Conservation (phyloP, 805 yeast genomes). For the Priceomyces haplophilus region DNA sequence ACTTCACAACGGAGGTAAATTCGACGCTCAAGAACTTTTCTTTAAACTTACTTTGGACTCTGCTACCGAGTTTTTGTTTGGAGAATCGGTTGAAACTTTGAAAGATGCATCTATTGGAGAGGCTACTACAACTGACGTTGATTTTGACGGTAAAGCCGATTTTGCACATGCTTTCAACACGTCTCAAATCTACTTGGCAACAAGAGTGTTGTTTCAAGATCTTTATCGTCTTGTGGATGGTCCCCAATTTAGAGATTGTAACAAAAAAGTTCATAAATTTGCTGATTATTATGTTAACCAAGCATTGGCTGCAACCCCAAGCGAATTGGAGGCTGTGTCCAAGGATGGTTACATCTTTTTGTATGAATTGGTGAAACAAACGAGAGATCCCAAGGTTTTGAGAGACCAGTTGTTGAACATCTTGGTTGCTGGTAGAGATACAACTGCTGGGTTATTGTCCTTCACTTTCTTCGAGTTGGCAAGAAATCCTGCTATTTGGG, state of each 20-base stretch:
- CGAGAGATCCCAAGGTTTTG: constrained; percentile 44
- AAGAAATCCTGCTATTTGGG: constrained; percentile 37
- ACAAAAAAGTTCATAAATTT: constrained; percentile 29
- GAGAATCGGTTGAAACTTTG: constrained; percentile 32
- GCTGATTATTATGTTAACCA: constrained; percentile 39
- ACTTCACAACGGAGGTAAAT: constrained; percentile 19
- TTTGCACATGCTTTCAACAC: constrained; percentile 36
- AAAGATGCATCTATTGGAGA: constrained; percentile 27
- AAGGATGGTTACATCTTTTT: constrained; percentile 45
- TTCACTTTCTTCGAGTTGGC: constrained; percentile 45
- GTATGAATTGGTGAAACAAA: constrained; percentile 46
- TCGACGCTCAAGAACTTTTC: constrained; percentile 35
- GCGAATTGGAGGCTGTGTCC: constrained; percentile 28
- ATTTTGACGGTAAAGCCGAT: constrained; percentile 25
- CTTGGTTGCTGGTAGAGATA: constrained; percentile 54
- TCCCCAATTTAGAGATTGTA: constrained; percentile 28
- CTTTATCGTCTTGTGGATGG: constrained; percentile 24
- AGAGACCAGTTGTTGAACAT: constrained; percentile 52
- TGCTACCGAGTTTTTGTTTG: constrained; percentile 42
- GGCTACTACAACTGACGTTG: constrained; percentile 18
- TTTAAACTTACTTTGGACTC: constrained; percentile 38
- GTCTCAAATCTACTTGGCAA: constrained; percentile 31
- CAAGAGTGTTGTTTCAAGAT: constrained; percentile 32
- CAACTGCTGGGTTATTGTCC: constrained; percentile 52
- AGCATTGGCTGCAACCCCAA: constrained; percentile 32